A percentile compares a stretch with the other conserved stretches of the same genome.
phyloP scores from a whole-genome alignment of 345 rosid genomes.

The Adansonia digitata region DNA sequence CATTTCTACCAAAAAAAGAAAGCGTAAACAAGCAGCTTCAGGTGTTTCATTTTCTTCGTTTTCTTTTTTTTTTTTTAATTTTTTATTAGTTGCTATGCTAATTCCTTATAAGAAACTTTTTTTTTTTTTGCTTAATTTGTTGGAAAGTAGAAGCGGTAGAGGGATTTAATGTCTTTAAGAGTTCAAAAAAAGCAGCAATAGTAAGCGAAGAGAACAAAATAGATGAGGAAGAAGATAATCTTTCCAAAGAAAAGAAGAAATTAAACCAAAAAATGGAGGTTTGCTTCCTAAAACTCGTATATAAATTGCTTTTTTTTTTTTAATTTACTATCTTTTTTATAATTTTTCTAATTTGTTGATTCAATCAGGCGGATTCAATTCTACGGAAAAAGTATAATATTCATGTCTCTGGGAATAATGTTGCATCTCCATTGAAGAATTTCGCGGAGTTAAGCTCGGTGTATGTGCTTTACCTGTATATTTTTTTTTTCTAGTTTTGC shows the following conservation, averaged over 20 bases:
- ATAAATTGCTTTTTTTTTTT: neutral
- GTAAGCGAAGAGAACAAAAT: constrained; percentile 22
- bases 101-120: neutral
- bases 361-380: constrained; percentile 59
- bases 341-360: constrained; percentile 6
- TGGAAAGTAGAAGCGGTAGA: constrained; percentile 45
- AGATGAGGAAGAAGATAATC: constrained; percentile 23
- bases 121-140: neutral
- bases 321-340: neutral
- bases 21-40: constrained; percentile 44
- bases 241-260: constrained; percentile 46
- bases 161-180: constrained; percentile 73
- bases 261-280: constrained; percentile 65
- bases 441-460: constrained; percentile 63
- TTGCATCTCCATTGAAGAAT: constrained; percentile 70
- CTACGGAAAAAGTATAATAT: constrained; percentile 63
- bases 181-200: constrained; percentile 31
- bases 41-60: constrained; percentile 28
- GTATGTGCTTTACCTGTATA: constrained; percentile 29
- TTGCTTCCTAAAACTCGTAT: constrained; percentile 3
- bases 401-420: constrained; percentile 72
- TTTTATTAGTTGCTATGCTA: neutral
- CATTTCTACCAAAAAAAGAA: constrained; percentile 46
- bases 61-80: neutral
- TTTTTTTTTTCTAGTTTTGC: neutral